Evolutionary conservation across 2,329 filamentous ascomycete species (phyloP), one percentile per base, ranked within the genome.

Genomic region (Pseudogymnoascus sp.): DNA sequence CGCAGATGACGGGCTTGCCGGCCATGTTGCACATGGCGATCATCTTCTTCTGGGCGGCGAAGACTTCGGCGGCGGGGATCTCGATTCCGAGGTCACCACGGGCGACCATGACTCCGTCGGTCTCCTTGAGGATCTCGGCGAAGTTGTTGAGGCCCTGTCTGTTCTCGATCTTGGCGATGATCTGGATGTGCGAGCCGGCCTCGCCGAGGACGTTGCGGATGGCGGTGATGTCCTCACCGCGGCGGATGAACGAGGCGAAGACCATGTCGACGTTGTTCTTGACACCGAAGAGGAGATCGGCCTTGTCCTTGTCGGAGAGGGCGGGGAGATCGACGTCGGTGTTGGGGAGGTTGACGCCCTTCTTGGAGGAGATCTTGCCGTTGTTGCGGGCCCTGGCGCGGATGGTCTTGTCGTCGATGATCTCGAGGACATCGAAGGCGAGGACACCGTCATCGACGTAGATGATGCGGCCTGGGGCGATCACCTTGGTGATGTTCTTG

Each of bases 131-230:
- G 73, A 99, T 99, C 81, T 97, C 93, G 71, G 90, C 87, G 78
- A 99, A 99, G 85, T 99, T 99, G 88, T 99, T 97, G 68, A 99
- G 90, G 79, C 94, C 94, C 80, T 99, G 94, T 78, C 96, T 91
- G 84, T 99, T 99, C 86, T 99, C 94, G 70, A 99, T 96, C 89
- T 99, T 99, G 84, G 94, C 90, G 76, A 99, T 97, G 80, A 99
- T 96, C 82, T 99, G 93, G 73, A 99, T 97, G 77, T 96, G 88
- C 80, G 90, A 91, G 78, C 94, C 94, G 49, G 95, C 89, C 73
- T 91, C 84, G 66, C 94, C 94, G 60, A 99, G 87, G 66, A 97
- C 89, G 68, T 89, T 84, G 69, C 94, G 93, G 77, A 99, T 99
- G 72, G 92, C 86, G 70, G 82, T 85, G 81, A 99, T 96, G 76